Base-by-base conservation (phyloP, 2,329 filamentous ascomycete species). In the Hirsutella rhossiliensis region DNA sequence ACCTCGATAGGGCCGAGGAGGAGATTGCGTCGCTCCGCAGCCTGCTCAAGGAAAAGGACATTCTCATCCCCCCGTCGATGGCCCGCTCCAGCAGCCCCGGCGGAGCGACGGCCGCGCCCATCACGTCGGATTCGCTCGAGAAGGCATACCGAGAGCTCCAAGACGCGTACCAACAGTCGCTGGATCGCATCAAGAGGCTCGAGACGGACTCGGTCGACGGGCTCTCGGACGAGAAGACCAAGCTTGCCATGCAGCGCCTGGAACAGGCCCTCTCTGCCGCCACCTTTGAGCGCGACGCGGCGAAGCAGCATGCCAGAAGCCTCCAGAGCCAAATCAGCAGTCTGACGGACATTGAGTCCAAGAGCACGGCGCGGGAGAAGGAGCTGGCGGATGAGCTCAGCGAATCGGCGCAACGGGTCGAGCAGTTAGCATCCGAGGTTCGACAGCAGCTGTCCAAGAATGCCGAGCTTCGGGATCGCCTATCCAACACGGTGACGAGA, bases 1-100 rank as follows among this genome's bases (percentile, higher is more conserved):
- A 97, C 58, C 77, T 98, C 37, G 92, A 97, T 62, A 85, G 89
- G 49, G 89, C 92, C 23, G 87, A 96, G 62, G 85, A 92, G 60
- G 92, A 98, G 65, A 94, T 94, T 28, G 71, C 78, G 36, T 85
- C 85, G n/a, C 73, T 98, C 36, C 80, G 87, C 38, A 76, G 71
- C 29, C 70, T 97, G 23, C 73, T 97, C 18, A 71, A 81, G 48
- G 87, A 94, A 60, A 84, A 89, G 52, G 88, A 96, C 56, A 87
- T 89, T 44, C 70, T 81, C 36, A 79, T 85, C 20, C 80, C 83
- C 0, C 79, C 79, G 39, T 73, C 74, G 15, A 64, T 75, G 45
- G 70, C 67, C 42, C 71, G 69, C 45, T 59, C 60, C 11, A 69
- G 67, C 44, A 57, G 50, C 55, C 57, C 52, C 51, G 58, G 54